Evolutionary conservation across 495 filamentous ascomycete genomes (phyloP).

Genomic region (Trichoderma parareesei): DNA sequence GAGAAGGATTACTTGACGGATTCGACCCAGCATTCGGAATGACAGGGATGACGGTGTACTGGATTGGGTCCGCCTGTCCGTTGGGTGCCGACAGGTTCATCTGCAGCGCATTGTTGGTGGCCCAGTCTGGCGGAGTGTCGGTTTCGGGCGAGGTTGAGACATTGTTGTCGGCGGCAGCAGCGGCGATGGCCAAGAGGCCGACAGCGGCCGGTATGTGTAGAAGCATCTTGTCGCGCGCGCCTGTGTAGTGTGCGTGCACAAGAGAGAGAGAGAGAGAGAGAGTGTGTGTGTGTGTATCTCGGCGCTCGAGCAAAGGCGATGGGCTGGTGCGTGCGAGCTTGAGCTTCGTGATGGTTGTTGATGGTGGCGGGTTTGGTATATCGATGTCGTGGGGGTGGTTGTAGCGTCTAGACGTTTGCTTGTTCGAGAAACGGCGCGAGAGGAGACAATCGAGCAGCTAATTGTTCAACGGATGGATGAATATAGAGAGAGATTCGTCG

Average conservation of each 20-base stretch:
- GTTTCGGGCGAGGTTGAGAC: background rate
- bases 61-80: background rate
- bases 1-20: background rate
- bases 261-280: no score
- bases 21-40: background rate
- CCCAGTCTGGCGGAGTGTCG: background rate
- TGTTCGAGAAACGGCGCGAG: no score
- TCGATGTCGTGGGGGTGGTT: background rate
- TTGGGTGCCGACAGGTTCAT: slow-evolving; percentile 4
- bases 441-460: no score
- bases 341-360: no score
- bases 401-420: no score
- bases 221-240: no score
- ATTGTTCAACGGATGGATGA: no score
- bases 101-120: slow-evolving; percentile 10
- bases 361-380: background rate
- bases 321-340: background rate
- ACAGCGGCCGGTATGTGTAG: background rate
- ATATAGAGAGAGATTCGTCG: no score
- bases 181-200: background rate
- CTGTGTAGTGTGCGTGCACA: no score
- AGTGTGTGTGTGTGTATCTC: background rate
- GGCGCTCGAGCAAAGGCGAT: background rate
- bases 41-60: slow-evolving; percentile 10
- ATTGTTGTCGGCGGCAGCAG: background rate